Evolutionary conservation across 78 protist species (phyloP).

Genomic region (Diacronema lutheri): DNA sequence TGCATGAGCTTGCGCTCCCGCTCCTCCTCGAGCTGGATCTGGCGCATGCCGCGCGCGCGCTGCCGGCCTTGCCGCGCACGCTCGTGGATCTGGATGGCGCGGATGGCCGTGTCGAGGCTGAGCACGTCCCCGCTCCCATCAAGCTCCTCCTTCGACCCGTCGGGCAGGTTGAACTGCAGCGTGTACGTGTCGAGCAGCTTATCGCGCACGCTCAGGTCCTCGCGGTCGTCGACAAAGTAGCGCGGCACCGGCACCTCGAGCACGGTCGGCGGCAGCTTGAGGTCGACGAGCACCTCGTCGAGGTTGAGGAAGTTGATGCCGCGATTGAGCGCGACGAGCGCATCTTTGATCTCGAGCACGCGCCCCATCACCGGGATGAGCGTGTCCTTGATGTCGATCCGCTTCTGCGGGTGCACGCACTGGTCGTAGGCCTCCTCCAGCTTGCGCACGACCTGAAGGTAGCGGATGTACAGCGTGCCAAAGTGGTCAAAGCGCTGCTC

Average conservation of each 20-base stretch:
- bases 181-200: constrained; percentile 13
- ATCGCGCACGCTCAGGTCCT: constrained; percentile 30
- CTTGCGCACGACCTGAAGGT: constrained; percentile 44
- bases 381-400: constrained; percentile 30
- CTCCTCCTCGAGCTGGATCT: constrained; percentile 39
- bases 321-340: background rate
- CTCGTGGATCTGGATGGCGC: constrained; percentile 50
- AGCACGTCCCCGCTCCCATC: background rate
- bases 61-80: constrained; percentile 65
- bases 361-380: constrained; percentile 56
- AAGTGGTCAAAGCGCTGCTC: constrained; percentile 25
- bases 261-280: constrained; percentile 56
- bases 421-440: constrained; percentile 70
- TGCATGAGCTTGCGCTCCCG: constrained; percentile 9
- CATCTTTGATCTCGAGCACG: constrained; percentile 54
- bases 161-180: background rate
- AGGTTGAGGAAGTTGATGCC: constrained; percentile 25
- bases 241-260: constrained; percentile 60
- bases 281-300: constrained; percentile 63
- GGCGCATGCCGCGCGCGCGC: constrained; percentile 37
- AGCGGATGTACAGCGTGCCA: constrained; percentile 42
- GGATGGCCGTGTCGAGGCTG: constrained; percentile 34
- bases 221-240: constrained; percentile 39
- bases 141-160: background rate
- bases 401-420: constrained; percentile 70